These are phyloP conservation scores for Pseudogymnoascus sp. DNA, from an alignment of 2,329 filamentous ascomycete genomes.

Conservation along the genomic window DNA sequence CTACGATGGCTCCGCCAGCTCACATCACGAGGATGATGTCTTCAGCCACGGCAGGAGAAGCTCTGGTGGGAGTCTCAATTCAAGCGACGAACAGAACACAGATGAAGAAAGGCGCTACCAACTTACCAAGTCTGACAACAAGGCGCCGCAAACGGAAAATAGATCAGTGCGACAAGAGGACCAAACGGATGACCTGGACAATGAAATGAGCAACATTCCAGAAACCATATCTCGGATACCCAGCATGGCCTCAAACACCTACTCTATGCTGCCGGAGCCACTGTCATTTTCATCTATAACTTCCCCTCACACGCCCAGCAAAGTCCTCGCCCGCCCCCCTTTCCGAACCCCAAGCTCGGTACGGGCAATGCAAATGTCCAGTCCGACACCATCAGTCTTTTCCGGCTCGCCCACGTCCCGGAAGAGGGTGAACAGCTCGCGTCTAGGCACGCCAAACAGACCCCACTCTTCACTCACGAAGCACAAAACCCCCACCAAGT, in stretches of 20 bases:
- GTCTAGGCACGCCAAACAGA: constrained; percentile 44
- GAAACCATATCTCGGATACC: constrained; percentile 40
- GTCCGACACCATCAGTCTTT: constrained; percentile 50
- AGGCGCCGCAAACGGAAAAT: constrained; percentile 31
- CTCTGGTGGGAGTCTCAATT: constrained; percentile 22
- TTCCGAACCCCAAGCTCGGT: constrained; percentile 65
- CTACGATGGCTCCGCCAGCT: constrained; percentile 22
- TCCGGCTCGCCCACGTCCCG: constrained; percentile 47
- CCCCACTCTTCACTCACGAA: constrained; percentile 16
- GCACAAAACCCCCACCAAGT: constrained; percentile 44
- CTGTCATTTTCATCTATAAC: constrained; percentile 25
- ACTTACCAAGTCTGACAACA: background rate
- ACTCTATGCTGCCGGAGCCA: constrained; percentile 14
- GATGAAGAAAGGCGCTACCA: constrained; percentile 17
- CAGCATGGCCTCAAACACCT: constrained; percentile 25
- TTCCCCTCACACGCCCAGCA: constrained; percentile 28
- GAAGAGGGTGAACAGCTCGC: constrained; percentile 40
- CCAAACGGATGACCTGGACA: constrained; percentile 31
- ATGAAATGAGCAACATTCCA: constrained; percentile 23
- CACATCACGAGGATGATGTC: constrained; percentile 27
- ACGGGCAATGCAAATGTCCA: constrained; percentile 64
- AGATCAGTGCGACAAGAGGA: constrained; percentile 33
- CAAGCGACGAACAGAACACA: constrained; percentile 19
- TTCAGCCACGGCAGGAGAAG: constrained; percentile 24
- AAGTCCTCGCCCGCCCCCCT: constrained; percentile 51